Percentiles rank a stretch among this genome's conserved stretches.
These are phyloP conservation scores for Protea cynaroides DNA, from an alignment of 164 flowering plant genomes.

Conservation along the genomic window DNA sequence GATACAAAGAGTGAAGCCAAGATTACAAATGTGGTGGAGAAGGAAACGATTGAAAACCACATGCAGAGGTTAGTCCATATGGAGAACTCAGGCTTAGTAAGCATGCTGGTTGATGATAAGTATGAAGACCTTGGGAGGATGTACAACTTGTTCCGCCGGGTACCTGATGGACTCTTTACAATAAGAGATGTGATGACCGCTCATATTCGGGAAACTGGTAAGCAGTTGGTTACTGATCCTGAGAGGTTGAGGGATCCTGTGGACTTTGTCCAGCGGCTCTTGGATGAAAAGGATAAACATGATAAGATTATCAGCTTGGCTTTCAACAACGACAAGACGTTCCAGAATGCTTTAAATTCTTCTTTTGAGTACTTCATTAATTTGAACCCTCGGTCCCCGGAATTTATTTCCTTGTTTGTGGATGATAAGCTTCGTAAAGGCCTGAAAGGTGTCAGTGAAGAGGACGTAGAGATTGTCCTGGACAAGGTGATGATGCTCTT, in stretches of 20 bases:
- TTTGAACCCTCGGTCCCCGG: constrained; percentile 75
- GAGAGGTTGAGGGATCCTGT: constrained; percentile 88
- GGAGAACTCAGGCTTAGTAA: constrained; percentile 93
- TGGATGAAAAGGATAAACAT: constrained; percentile 81
- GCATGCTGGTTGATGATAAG: constrained; percentile 85
- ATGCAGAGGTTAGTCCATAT: constrained; percentile 84
- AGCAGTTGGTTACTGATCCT: constrained; percentile 85
- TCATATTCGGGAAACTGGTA: constrained; percentile 78
- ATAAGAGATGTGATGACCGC: constrained; percentile 87
- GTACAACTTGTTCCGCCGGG: constrained; percentile 77
- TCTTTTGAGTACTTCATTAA: constrained; percentile 90
- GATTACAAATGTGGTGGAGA: constrained; percentile 85
- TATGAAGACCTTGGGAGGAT: constrained; percentile 84
- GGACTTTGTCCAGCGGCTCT: constrained; percentile 82
- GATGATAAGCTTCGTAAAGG: constrained; percentile 69
- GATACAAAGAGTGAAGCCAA: constrained; percentile 61
- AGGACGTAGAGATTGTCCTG: constrained; percentile 51
- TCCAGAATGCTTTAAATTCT: constrained; percentile 89
- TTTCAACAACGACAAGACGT: constrained; percentile 79
- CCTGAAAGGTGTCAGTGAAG: constrained; percentile 54
- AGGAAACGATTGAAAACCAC: constrained; percentile 93
- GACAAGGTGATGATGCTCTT: constrained; percentile 14
- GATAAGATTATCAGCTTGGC: constrained; percentile 66
- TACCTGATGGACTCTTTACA: constrained; percentile 62
- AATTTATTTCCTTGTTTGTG: constrained; percentile 60